Evolutionary conservation across 495 filamentous ascomycete species (phyloP).

Genomic region (Tuber melanosporum): DNA sequence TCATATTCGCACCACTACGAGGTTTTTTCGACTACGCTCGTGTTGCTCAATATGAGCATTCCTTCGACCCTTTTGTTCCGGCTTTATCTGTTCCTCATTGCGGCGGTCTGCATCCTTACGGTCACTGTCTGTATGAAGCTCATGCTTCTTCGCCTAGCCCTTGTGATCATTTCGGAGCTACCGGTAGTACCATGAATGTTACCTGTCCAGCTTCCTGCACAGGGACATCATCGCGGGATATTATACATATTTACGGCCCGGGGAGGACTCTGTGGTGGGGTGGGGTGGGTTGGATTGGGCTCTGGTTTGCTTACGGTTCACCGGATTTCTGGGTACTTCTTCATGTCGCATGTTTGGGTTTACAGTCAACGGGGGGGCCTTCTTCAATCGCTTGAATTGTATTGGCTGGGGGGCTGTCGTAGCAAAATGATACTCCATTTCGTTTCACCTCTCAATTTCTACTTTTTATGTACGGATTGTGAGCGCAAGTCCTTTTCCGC

Average conservation of each 20-base stretch:
- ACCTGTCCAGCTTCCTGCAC: slow-evolving; percentile 17
- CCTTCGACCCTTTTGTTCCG: background rate
- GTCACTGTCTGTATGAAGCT: slow-evolving; percentile 22
- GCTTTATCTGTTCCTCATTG: background rate
- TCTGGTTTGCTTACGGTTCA: background rate
- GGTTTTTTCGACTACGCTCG: background rate
- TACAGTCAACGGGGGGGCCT: background rate
- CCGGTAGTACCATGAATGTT: slow-evolving; percentile 27
- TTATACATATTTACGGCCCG: background rate
- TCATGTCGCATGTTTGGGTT: background rate
- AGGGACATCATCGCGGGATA: slow-evolving; percentile 4
- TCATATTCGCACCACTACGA: background rate
- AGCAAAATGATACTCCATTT: background rate
- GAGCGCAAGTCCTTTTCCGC: background rate
- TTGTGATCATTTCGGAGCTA: slow-evolving; percentile 32
- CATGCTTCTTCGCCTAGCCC: slow-evolving; percentile 29
- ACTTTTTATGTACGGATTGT: background rate
- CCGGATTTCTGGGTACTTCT: background rate
- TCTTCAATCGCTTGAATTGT: background rate
- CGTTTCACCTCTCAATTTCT: background rate
- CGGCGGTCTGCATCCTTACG: background rate
- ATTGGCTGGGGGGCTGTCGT: background rate
- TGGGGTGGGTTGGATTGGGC: background rate
- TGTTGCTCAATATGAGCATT: background rate
- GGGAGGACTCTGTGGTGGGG: background rate